Conservation (phyloP, 192 early-diverging fungal species). For the Backusella luteola region DNA sequence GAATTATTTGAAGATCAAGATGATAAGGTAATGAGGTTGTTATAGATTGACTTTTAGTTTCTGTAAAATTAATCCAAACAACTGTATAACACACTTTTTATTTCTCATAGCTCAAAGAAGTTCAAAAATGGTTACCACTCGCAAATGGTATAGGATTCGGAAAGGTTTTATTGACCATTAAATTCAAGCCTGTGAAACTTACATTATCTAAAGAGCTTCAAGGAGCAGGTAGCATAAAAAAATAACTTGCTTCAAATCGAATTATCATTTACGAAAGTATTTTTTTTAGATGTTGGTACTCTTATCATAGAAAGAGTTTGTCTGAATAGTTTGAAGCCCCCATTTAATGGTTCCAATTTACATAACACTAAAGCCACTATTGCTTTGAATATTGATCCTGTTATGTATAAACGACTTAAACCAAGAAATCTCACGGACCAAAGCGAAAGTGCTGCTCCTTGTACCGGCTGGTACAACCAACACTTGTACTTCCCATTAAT, state of each 20-base stretch:
- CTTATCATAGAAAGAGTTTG: constrained; percentile 19
- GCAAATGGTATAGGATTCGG: constrained; percentile 29
- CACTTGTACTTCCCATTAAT: constrained; percentile 21
- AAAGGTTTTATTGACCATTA: constrained; percentile 18
- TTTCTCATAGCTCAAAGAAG: constrained; percentile 16
- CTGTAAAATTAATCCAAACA: not conserved
- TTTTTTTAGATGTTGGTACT: constrained; percentile 25
- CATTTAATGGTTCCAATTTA: not conserved
- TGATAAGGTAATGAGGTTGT: constrained; percentile 9
- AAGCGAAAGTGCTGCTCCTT: not conserved
- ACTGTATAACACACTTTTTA: not conserved
- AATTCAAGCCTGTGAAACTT: constrained; percentile 31
- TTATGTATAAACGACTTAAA: constrained; percentile 15
- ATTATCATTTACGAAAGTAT: not conserved
- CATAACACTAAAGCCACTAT: constrained; percentile 11
- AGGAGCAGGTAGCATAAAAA: constrained; percentile 21
- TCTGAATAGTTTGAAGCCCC: constrained; percentile 10
- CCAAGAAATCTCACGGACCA: constrained; percentile 9
- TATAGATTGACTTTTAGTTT: not conserved
- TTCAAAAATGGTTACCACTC: constrained; percentile 24
- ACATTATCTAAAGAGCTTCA: constrained; percentile 10
- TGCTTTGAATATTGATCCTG: constrained; percentile 23
- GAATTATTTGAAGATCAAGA: constrained; percentile 13
- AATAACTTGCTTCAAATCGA: not conserved
- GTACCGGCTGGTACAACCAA: constrained; percentile 15